phyloP scores from a whole-genome alignment of 2,329 filamentous ascomycete species.

The Pestalotiopsis sp. region DNA sequence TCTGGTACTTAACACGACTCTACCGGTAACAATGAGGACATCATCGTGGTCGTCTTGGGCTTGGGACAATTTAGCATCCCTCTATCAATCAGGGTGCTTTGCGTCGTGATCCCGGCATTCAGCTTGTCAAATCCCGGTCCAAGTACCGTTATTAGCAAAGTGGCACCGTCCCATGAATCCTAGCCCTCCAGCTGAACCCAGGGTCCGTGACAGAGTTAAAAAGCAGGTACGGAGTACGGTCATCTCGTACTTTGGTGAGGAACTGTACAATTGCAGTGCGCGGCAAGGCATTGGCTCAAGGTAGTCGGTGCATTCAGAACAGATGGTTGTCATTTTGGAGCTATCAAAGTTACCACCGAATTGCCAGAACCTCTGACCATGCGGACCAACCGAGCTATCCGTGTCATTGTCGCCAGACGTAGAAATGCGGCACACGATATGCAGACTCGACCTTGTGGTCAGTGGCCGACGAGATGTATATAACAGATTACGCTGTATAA shows the following conservation, averaged over 20 bases:
- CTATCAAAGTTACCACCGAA: too few species aligned
- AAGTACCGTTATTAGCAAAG: not conserved
- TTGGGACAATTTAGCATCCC: not conserved
- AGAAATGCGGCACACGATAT: too few species aligned
- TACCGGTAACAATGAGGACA: not conserved
- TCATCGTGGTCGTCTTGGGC: not conserved
- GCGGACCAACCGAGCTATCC: too few species aligned
- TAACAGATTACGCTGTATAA: not conserved
- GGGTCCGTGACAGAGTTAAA: not conserved
- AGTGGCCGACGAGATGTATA: not conserved
- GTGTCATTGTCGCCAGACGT: too few species aligned
- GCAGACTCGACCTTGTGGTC: too few species aligned
- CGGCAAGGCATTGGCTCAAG: not conserved
- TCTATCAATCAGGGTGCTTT: not conserved
- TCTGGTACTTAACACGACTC: not conserved
- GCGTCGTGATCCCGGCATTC: not conserved
- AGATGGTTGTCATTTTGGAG: too few species aligned
- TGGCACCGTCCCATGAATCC: not conserved
- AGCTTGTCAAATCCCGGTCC: not conserved
- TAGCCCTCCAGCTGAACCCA: constrained; percentile 4
- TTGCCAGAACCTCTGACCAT: too few species aligned
- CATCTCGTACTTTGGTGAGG: not conserved
- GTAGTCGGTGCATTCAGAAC: not conserved
- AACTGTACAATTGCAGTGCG: not conserved
- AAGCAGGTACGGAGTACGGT: not conserved